Evolutionary conservation across 2,329 filamentous ascomycete species (phyloP), one percentile per base, ranked within the genome.

Genomic region (Fusarium sambucinum): DNA sequence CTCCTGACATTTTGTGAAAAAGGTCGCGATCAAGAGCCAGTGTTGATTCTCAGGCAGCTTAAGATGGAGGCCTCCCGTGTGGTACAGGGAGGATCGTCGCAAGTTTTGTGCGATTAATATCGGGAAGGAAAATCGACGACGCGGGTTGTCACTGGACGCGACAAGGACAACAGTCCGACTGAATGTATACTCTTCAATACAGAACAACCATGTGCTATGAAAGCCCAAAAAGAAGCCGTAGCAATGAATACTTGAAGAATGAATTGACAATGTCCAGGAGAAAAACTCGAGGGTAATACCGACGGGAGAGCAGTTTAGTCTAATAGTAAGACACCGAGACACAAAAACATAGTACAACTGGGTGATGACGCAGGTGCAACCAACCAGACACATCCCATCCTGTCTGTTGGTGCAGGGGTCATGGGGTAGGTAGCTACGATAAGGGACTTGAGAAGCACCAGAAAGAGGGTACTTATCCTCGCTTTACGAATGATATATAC

Each of bases 291-390:
- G 40, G 19, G 44, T 35, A 41, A 54, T 42, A 58, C 32, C 57
- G 23, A 21, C 19, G 42, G 17, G 37, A 63, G 38, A 48, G 25
- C 35, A 55, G 38, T 27, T 41, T 46, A 65, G 45, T 32, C 59
- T 58, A 40, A 65, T 23, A 33, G 47, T 41, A 45, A 70, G 66
- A 48, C 58, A 63, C 21, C 29, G 17, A 45, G 58, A 63, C 58
- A 63, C 45, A 59, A 54, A 58, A 54, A 33, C 45, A 53, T 41
- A 52, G 40, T 38, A 57, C 61, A 66, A 55, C 19, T 68, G 32
- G 46, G 51, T 63, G 60, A 71, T 71, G 69, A 71, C 69, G 69
- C 69, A 71, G 59, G 62, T 71, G 69, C 66, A 66, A 61, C 68
- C 62, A 59, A 64, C 68, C 62, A 59, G 45, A 57, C 41, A 48